Base-by-base conservation (phyloP, 495 filamentous ascomycete genomes). In the Neurospora hispaniola region DNA sequence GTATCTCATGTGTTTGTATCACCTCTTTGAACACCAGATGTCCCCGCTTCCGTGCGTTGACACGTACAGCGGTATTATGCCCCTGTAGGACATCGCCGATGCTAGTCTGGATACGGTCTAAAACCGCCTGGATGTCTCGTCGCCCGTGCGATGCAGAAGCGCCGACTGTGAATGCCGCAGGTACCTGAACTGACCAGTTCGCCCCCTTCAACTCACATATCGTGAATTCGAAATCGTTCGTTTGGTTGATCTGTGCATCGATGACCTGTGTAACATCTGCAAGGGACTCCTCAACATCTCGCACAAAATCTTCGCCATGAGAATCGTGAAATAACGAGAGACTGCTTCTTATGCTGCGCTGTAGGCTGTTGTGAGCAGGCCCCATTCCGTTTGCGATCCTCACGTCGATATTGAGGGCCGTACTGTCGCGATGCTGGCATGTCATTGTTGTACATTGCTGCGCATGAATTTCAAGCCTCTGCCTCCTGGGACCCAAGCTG, bases 11-110 rank as follows among this genome's bases (percentile, higher is more conserved):
- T 14, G 84, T 78, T 3, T 85, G 80, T 9, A 86, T 80, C 7
- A 82, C 83, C 73, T 85, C 85, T 71, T 85, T 81, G 43, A 86
- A 69, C 11, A 86, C 75, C 16, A 84, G 77, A 70, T 86, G 84
- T 0, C 84, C 84, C 42, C 84, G 78, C 71, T 86, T 86, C 70
- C 83, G 78, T 9, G 81, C 84, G 8, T 71, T 81, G 79, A 86
- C 78, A 69, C 79, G 79, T 27, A 85, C 78, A 18, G 79, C 80
- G 20, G 82, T 76, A 38, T 84, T 81, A 71, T 82, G 79, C 39
- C 83, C 82, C 69, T 79, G 81, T 43, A 86, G 80, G 18, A 84
- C 80, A 42, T 86, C 84, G 35, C 80, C 79, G 35, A 85, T 80
- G 20, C 84, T 82, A 1, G 83, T 83, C 70, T 85, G 83, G 14